Evolutionary conservation across 148 eudicot genomes (phyloP), one percentile per base, ranked within the genome.

Genomic region (Rhododendron williamsianum): DNA sequence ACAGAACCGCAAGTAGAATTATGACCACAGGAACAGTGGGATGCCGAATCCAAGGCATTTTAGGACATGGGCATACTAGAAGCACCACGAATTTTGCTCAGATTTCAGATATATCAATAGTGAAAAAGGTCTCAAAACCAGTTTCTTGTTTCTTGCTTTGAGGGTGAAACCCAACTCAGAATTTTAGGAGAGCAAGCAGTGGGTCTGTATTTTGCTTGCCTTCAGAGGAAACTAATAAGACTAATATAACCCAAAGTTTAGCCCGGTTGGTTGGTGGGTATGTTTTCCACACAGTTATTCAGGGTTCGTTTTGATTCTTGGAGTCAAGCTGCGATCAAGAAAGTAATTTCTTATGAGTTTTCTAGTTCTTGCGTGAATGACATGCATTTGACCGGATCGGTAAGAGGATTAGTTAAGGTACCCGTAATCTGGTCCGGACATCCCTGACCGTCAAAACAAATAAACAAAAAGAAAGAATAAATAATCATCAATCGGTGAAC

Each of bases 1-100:
- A 93, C 48, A 93, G 80, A n/a, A 89, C 85, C 30, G 95, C 93
- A 65, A 93, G 76, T 35, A 90, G 88, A n/a, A 93, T 84, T 48
- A 93, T 88, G 52, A 91, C 86, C 23, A 93, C 87, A 77, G 91
- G 87, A 63, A 91, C 83, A 43, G 72, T 83, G 18, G 43, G 73
- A 74, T 79, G 11, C 58, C 86, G 79, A 87, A 84, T 36, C 76
- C 54, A 51, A 82, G 91, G 87, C 93, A 90, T 90, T 80, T 88
- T 88, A 56, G 81, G 3, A 25, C 48, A 41, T 3, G 9, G 35
- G 83, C 85, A 84, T 79, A 7, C 82, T 82, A 74, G n/a, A 84
- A 88, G 71, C 63, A 46, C 63, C 72, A 67, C 33, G 15, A 38
- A 19, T 35, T 88, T 84, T 81, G 38, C 56, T 81, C 78, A 51